Base-by-base conservation (phyloP, 2,329 filamentous ascomycete species). In the Trichothecium roseum region DNA sequence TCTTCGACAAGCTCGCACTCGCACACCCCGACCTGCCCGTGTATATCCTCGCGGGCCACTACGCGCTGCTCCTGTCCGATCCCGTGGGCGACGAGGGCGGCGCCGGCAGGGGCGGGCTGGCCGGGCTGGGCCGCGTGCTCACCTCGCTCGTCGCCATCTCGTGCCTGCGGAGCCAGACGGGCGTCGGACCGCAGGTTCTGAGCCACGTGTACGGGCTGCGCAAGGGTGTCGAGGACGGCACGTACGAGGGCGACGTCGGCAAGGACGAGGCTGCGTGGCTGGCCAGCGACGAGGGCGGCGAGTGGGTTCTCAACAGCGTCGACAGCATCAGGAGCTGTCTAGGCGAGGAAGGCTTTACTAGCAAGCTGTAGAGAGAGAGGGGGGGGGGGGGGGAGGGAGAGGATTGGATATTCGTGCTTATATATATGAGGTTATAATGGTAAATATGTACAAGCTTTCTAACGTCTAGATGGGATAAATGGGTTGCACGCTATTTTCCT, bases 1-100 rank as follows among this genome's bases (percentile, higher is more conserved):
- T 93, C 5, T 66, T 77, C 38, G 62, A 67, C 34, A 84, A 81
- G 57, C 73, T 93, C 2, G 81, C 74, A 0, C 67, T 69, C n/a
- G 77, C 79, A 9, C 85, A 93, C 52, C 85, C 85, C 0, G 85
- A 91, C 52, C 59, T 93, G 17, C 85, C 85, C 0, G 81, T 88
- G 3, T 78, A 85, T 50, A 91, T 93, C 45, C 62, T 91, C 12
- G 68, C 78, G 44, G 72, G 69, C 34, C 80, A 89, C 52, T 93
- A 93, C 53, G 78, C 78, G 0, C 74, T 74, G 2, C 55, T 91
- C 10, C 74, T 93, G 27, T 72, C 81, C 0, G 81, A 91, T 45
- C 84, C 83, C 3, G 56, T 57, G 12, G 20, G 20, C 20, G 50
- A 60, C 7, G 50, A 56, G 4, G 60, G 59, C 3, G 18, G 16